Conservation (phyloP, 2,329 filamentous ascomycete genomes). For the Penicillium aurantiogriseum region DNA sequence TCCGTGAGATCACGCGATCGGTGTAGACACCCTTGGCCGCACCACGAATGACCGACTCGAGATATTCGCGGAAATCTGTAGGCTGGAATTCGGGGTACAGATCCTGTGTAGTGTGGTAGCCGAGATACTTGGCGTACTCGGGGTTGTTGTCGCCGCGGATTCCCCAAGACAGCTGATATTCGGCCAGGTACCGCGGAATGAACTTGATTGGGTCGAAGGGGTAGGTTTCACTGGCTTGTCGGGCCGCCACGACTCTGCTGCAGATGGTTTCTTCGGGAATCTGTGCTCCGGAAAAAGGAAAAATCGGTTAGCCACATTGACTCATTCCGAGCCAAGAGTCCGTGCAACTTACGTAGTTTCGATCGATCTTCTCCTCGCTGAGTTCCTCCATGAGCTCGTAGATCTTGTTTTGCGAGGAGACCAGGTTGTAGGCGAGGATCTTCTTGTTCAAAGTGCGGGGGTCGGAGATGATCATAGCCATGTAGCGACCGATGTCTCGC, state of each 20-base stretch:
- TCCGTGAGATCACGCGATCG: constrained; percentile 37
- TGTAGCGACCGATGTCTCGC: constrained; percentile 54
- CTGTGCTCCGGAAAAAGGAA: constrained; percentile 20
- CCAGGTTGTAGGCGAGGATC: constrained; percentile 52
- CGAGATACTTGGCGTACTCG: constrained; percentile 54
- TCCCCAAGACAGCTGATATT: constrained; percentile 50
- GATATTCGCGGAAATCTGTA: constrained; percentile 41
- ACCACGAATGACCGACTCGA: constrained; percentile 44
- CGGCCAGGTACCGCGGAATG: constrained; percentile 36
- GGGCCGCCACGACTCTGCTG: constrained; percentile 34
- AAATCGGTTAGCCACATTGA: constrained; percentile 12
- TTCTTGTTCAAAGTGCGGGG: constrained; percentile 54
- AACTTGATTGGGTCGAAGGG: constrained; percentile 39
- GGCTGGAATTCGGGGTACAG: constrained; percentile 54
- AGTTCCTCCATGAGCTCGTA: constrained; percentile 48
- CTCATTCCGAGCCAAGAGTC: not conserved
- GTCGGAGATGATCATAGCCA: constrained; percentile 53
- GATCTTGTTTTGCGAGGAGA: constrained; percentile 49
- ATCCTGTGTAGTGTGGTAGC: constrained; percentile 53
- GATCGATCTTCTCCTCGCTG: constrained; percentile 50
- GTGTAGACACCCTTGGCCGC: constrained; percentile 40
- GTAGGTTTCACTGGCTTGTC: constrained; percentile 37
- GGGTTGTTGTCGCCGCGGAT: constrained; percentile 55
- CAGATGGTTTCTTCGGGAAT: constrained; percentile 37
- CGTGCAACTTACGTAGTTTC: constrained; percentile 36